Percentiles rank a stretch among this genome's conserved stretches.
These are phyloP conservation scores for Aureobasidium lini DNA, from an alignment of 2,329 filamentous ascomycete genomes.

Conservation along the genomic window DNA sequence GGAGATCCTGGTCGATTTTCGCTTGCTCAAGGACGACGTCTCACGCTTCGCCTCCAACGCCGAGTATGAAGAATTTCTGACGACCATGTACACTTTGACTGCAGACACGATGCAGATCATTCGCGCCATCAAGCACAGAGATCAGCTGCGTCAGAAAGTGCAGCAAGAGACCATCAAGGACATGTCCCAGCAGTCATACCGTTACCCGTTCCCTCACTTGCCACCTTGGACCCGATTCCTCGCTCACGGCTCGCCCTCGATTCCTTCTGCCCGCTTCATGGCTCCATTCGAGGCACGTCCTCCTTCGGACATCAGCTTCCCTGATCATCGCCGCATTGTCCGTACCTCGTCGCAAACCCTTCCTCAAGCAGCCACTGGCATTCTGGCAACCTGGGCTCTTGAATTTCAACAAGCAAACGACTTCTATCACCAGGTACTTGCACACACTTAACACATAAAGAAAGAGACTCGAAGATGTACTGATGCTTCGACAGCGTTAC, in stretches of 20 bases:
- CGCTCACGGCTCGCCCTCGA: neutral
- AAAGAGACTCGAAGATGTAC: neutral
- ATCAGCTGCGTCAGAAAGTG: neutral
- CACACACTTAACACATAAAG: neutral
- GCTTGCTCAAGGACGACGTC: neutral
- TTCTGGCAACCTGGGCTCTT: neutral
- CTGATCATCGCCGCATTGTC: neutral
- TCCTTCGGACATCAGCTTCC: neutral
- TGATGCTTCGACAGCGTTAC: neutral
- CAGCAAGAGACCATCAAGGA: neutral
- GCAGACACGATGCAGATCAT: neutral
- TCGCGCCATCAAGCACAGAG: neutral
- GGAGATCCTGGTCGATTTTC: neutral
- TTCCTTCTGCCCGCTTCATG: neutral
- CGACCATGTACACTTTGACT: neutral
- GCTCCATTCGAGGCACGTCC: neutral
- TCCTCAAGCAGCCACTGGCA: neutral
- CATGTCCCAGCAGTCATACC: neutral
- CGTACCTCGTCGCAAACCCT: neutral
- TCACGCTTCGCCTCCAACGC: neutral
- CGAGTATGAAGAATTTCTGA: neutral
- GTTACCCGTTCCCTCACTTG: neutral
- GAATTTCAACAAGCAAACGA: neutral
- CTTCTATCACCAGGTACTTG: neutral
- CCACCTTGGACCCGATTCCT: constrained; percentile 1